These are phyloP conservation scores for Xylaria cubensis DNA, from an alignment of 495 filamentous ascomycete species.

Conservation along the genomic window DNA sequence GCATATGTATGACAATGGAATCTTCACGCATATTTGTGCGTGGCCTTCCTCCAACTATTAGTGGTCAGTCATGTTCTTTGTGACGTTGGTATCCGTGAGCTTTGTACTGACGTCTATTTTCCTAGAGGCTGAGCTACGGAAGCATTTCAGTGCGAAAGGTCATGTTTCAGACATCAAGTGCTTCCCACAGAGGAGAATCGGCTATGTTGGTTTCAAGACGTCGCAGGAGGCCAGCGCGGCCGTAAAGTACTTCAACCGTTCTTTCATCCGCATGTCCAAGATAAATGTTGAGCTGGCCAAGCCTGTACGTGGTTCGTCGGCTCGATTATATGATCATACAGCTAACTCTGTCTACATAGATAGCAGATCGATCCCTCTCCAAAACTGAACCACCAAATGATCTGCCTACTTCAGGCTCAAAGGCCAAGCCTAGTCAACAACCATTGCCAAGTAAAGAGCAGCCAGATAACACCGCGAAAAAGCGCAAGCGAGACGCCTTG, in stretches of 20 bases:
- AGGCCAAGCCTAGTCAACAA: constrained; percentile 16
- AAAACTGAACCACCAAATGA: constrained; percentile 27
- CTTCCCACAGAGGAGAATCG: constrained; percentile 86
- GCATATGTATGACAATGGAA: constrained; percentile 49
- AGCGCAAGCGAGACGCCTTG: constrained; percentile 59
- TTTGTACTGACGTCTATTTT: constrained; percentile 53
- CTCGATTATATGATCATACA: constrained; percentile 8
- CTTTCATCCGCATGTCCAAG: constrained; percentile 97
- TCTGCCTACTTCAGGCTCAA: constrained; percentile 25
- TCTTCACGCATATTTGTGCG: constrained; percentile 93
- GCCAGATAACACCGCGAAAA: constrained; percentile 40
- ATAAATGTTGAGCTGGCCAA: constrained; percentile 89
- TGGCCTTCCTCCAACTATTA: constrained; percentile 50
- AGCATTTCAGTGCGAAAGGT: constrained; percentile 78
- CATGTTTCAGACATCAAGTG: constrained; percentile 91
- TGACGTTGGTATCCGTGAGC: constrained; percentile 46
- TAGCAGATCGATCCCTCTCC: constrained; percentile 41
- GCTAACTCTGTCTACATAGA: constrained; percentile 32
- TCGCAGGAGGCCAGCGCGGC: constrained; percentile 78
- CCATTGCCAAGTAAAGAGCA: constrained; percentile 23
- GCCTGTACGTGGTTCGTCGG: constrained; percentile 64
- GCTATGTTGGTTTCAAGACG: constrained; percentile 93
- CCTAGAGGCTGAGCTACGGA: constrained; percentile 69
- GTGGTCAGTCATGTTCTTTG: constrained; percentile 58
- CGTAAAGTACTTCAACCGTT: constrained; percentile 91